Base-by-base conservation (phyloP, 352 stramenopile genomes). In the Phytophthora pini region DNA sequence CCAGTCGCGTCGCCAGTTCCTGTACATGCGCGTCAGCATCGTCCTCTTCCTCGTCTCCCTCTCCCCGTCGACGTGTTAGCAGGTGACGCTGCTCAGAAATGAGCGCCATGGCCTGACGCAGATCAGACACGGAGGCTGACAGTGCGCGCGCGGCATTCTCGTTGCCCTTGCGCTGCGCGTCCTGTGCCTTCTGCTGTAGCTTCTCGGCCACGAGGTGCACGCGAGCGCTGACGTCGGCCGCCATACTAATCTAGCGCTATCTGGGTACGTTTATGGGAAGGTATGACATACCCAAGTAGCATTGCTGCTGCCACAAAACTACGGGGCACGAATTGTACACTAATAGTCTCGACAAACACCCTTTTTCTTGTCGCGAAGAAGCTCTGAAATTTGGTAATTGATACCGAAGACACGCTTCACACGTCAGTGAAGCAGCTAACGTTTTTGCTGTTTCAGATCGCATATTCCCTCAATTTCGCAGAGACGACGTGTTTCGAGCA, bases 161-260 rank as follows among this genome's bases (percentile, higher is more conserved):
- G 54, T 90, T 90, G 34, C 85, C 85, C 45, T 81, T 84, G 27
- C 67, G 72, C 65, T 87, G 77, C 41, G 84, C 82, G 40, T 93
- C 82, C 50, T 84, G 74, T 46, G 81, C 79, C 62, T 88, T 89
- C 29, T 84, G 76, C 72, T 79, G 62, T 54, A 93, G 68, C 72
- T 92, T 93, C 59, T 93, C 80, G 20, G 85, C 85, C 63, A 93
- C 85, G 45, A 90, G 68, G 43, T 84, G 74, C 74, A 93, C 81
- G 45, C 82, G 80, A 49, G 81, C 72, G 41, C 77, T 81, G 31
- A 89, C 78, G 62, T 81, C 77, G 20, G 84, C 82, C 15, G 80
- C 80, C 68, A 83, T 79, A 4, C 9, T 51, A 34, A 32, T 32
- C 29, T 10, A 32, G 29, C 10, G 32, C 40, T 29, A 46, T 46